phyloP scores from a whole-genome alignment of 2,329 filamentous ascomycete species.

The Cladosporium sp. region DNA sequence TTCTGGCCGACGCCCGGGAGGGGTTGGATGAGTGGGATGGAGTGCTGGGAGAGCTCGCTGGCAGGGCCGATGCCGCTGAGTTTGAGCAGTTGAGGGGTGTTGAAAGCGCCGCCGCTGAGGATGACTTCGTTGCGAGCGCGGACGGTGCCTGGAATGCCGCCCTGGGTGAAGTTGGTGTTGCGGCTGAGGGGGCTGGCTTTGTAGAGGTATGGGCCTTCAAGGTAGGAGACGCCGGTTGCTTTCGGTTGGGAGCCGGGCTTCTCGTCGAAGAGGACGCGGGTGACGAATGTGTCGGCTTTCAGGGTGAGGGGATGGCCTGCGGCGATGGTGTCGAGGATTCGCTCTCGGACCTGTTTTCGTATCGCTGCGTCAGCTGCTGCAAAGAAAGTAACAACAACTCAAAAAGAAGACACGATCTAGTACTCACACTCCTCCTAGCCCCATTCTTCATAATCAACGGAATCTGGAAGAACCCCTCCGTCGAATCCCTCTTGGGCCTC shows the following conservation, averaged over 20 bases:
- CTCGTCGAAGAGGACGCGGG: slow-evolving; percentile 62
- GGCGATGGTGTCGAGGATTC: slow-evolving; percentile 51
- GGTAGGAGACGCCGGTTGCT: slow-evolving; percentile 47
- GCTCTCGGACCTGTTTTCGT: slow-evolving; percentile 50
- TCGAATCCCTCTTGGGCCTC: slow-evolving; percentile 46
- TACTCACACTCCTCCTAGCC: slow-evolving; percentile 39
- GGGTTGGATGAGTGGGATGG: slow-evolving; percentile 57
- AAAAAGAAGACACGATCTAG: not conserved
- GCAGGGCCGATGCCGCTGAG: slow-evolving; percentile 63
- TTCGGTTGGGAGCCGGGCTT: slow-evolving; percentile 46
- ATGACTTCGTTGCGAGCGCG: slow-evolving; percentile 46
- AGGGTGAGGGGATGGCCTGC: slow-evolving; percentile 58
- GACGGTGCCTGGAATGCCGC: slow-evolving; percentile 43
- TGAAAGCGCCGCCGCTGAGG: slow-evolving; percentile 55
- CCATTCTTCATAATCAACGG: slow-evolving; percentile 53
- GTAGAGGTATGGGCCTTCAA: slow-evolving; percentile 43
- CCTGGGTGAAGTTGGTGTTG: slow-evolving; percentile 18
- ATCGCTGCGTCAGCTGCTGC: too few relatives aligned
- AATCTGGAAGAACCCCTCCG: slow-evolving; percentile 57
- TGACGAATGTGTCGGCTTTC: slow-evolving; percentile 62
- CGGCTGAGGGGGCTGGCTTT: slow-evolving; percentile 36
- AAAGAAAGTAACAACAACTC: not conserved
- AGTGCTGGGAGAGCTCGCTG: slow-evolving; percentile 52
- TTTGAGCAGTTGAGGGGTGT: slow-evolving; percentile 64
- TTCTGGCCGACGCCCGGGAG: slow-evolving; percentile 61